Evolutionary conservation across 2,329 filamentous ascomycete species (phyloP).

Genomic region (Paraphoma sp.): DNA sequence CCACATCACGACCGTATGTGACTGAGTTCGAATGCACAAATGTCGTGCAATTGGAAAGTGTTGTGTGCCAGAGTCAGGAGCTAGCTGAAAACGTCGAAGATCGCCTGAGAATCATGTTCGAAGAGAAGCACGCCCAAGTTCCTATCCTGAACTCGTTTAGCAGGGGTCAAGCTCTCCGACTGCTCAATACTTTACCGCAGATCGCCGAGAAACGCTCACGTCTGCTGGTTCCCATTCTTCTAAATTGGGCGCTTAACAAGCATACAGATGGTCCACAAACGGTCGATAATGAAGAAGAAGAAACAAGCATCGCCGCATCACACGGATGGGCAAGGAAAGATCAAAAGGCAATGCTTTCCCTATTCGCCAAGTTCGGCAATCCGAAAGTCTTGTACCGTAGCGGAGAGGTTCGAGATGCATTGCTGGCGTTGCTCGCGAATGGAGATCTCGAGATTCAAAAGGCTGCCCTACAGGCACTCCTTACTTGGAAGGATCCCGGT

Average conservation of each 20-base stretch:
- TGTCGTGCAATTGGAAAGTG: constrained; percentile 59
- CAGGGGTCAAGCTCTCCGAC: constrained; percentile 78
- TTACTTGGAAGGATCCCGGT: constrained; percentile 85
- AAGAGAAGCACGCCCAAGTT: constrained; percentile 65
- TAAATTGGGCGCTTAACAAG: constrained; percentile 70
- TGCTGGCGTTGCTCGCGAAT: constrained; percentile 80
- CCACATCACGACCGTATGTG: constrained; percentile 43
- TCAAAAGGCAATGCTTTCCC: constrained; percentile 78
- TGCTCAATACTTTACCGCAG: constrained; percentile 74
- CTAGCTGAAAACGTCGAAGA: constrained; percentile 45
- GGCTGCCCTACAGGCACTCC: constrained; percentile 79
- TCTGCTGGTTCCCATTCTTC: constrained; percentile 81
- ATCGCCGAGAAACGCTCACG: constrained; percentile 88
- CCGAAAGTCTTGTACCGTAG: constrained; percentile 82
- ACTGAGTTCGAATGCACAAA: constrained; percentile 90
- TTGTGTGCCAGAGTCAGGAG: constrained; percentile 19
- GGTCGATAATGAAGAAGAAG: constrained; percentile 1
- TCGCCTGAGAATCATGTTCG: constrained; percentile 68
- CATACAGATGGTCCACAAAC: constrained; percentile 9
- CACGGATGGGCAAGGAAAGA: constrained; percentile 75
- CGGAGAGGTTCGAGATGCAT: constrained; percentile 74
- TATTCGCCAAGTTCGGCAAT: constrained; percentile 87
- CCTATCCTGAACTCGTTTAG: constrained; percentile 62
- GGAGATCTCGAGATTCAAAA: constrained; percentile 92
- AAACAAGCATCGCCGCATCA: constrained; percentile 19